Conservation (phyloP, 345 rosid species). For the Psidium guajava region DNA sequence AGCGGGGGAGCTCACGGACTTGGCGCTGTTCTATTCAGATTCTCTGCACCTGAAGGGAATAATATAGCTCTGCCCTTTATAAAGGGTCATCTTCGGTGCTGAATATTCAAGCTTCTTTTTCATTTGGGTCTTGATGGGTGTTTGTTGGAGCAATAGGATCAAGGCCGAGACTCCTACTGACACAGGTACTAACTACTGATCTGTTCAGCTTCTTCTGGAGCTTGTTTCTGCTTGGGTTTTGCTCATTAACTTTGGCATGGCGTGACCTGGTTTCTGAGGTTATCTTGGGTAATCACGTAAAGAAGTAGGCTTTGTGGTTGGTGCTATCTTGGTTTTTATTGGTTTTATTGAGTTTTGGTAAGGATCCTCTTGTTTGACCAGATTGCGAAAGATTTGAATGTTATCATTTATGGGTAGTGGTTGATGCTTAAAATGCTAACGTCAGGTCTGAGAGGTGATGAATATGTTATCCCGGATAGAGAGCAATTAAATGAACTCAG, state of each 20-base stretch:
- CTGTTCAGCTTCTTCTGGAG: neutral
- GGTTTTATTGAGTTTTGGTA: neutral
- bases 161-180: constrained; percentile 63
- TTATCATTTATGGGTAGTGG: neutral
- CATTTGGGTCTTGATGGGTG: constrained; percentile 45
- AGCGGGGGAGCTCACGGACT: neutral
- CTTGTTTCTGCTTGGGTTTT: neutral
- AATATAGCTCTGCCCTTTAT: neutral
- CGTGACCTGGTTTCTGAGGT: neutral
- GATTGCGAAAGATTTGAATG: neutral
- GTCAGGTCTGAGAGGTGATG: neutral
- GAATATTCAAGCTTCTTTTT: neutral
- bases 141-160: constrained; percentile 78
- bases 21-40: neutral
- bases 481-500: neutral
- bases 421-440: neutral
- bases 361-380: neutral
- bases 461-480: neutral
- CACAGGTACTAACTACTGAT: constrained; percentile 33
- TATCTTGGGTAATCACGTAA: neutral
- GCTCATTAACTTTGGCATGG: neutral
- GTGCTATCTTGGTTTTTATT: neutral
- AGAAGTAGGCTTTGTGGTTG: neutral
- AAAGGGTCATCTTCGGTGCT: neutral
- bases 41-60: neutral